These are phyloP conservation scores for Pseudonitzschia pungens DNA, from an alignment of 108 stramenopile genomes.

Conservation along the genomic window DNA sequence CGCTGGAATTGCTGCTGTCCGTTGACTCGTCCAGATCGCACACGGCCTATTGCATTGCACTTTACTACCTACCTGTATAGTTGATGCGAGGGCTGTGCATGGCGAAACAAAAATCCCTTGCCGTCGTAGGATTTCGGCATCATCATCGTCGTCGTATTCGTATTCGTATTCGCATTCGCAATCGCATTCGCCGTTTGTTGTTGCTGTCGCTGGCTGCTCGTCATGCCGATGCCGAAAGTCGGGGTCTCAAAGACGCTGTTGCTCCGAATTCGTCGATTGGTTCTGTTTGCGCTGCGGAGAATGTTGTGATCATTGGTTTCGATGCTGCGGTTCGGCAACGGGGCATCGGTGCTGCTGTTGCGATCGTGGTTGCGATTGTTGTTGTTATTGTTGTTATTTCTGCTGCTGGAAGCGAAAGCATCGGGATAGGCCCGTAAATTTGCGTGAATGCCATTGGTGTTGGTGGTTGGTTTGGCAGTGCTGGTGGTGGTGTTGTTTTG, in stretches of 20 bases:
- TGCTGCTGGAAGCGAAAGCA: neutral
- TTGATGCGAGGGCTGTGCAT: neutral
- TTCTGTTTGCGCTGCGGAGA: neutral
- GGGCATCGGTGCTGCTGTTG: no score
- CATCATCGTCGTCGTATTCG: no score
- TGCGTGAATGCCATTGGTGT: neutral
- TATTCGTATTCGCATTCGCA: no score
- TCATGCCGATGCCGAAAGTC: neutral
- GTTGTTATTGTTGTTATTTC: neutral
- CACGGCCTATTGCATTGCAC: neutral
- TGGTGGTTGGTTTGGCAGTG: no score
- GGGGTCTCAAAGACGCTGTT: neutral
- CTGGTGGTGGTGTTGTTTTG: no score
- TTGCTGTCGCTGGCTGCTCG: neutral
- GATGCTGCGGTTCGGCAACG: no score
- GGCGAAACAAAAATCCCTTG: neutral
- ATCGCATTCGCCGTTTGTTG: no score
- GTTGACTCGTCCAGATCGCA: no score
- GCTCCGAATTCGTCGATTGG: neutral
- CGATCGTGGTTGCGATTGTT: no score
- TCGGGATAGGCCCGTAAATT: neutral
- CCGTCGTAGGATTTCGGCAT: conserved; percentile 5
- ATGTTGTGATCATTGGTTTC: neutral
- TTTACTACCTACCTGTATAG: neutral
- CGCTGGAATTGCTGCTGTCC: no score